These are phyloP conservation scores for Podospora pseudoanserina DNA, from an alignment of 495 filamentous ascomycete species.

Conservation along the genomic window DNA sequence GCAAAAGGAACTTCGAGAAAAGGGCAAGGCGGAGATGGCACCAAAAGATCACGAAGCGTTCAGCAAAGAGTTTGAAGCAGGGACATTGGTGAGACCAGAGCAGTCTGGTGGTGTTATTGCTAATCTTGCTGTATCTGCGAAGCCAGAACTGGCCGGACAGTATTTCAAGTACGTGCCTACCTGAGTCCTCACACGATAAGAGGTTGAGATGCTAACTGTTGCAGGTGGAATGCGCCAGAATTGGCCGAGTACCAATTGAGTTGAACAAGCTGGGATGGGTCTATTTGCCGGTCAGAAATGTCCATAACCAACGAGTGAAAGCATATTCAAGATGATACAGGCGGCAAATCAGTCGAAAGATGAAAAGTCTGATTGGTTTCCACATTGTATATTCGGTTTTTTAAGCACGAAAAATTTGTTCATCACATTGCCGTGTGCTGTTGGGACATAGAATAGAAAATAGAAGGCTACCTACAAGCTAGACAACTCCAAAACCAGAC, in stretches of 20 bases:
- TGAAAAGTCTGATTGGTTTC: constrained; percentile 86
- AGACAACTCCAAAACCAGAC: background rate
- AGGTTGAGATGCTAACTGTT: constrained; percentile 38
- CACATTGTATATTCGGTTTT: constrained; percentile 76
- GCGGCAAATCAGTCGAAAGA: constrained; percentile 78
- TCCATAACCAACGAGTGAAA: background rate
- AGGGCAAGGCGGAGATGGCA: constrained; percentile 55
- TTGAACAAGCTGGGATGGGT: constrained; percentile 17
- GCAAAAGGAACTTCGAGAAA: constrained; percentile 77
- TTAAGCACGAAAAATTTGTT: constrained; percentile 69
- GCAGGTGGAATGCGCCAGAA: constrained; percentile 67
- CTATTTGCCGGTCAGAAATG: constrained; percentile 15
- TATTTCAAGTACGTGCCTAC: constrained; percentile 58
- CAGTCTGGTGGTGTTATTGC: constrained; percentile 86
- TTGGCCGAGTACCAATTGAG: constrained; percentile 57
- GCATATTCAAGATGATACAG: constrained; percentile 7
- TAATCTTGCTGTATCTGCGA: constrained; percentile 57
- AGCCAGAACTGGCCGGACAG: constrained; percentile 65
- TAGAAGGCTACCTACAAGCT: constrained; percentile 24
- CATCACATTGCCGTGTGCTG: constrained; percentile 27
- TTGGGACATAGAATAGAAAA: constrained; percentile 15
- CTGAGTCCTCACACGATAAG: background rate
- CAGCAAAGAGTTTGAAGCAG: constrained; percentile 58
- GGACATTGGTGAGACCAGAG: constrained; percentile 72
- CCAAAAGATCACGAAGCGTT: constrained; percentile 66